These are phyloP conservation scores for Takakia lepidozioides DNA, from an alignment of 225 moss, liverwort and hornwort genomes.

Conservation along the genomic window DNA sequence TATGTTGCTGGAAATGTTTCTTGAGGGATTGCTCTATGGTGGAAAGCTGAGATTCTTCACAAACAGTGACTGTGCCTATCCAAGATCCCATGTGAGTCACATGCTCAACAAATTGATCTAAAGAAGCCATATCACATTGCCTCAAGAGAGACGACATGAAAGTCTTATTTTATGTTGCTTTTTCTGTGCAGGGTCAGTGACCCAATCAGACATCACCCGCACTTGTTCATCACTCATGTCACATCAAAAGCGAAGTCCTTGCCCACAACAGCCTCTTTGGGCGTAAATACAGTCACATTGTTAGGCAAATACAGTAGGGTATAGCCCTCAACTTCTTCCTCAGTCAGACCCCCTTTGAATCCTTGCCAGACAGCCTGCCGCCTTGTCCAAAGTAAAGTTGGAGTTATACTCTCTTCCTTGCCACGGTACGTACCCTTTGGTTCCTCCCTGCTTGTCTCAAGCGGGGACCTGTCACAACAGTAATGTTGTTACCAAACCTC, in stretches of 20 bases:
- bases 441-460: constrained; percentile 27
- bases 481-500: no score
- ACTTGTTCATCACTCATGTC: constrained; percentile 27
- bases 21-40: constrained; percentile 63
- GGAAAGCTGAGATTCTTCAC: constrained; percentile 87
- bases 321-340: constrained; percentile 22
- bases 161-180: no score
- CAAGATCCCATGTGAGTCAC: no score
- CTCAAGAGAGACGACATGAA: no score
- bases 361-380: constrained; percentile 45
- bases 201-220: constrained; percentile 41
- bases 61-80: constrained; percentile 74
- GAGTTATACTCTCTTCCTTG: constrained; percentile 32
- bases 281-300: constrained; percentile 33
- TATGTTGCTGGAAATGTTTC: constrained; percentile 69
- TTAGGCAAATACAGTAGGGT: constrained; percentile 31
- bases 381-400: constrained; percentile 24
- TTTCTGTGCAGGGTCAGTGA: no score
- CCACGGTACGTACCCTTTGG: constrained; percentile 28
- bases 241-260: constrained; percentile 39
- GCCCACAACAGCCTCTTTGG: constrained; percentile 23
- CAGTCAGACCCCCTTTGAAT: constrained; percentile 41
- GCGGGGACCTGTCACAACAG: constrained; percentile 16
- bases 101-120: no score
- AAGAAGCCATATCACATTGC: no score